These are phyloP conservation scores for Zelopaecilomyces penicillatus DNA, from an alignment of 2,329 filamentous ascomycete genomes.

Conservation along the genomic window DNA sequence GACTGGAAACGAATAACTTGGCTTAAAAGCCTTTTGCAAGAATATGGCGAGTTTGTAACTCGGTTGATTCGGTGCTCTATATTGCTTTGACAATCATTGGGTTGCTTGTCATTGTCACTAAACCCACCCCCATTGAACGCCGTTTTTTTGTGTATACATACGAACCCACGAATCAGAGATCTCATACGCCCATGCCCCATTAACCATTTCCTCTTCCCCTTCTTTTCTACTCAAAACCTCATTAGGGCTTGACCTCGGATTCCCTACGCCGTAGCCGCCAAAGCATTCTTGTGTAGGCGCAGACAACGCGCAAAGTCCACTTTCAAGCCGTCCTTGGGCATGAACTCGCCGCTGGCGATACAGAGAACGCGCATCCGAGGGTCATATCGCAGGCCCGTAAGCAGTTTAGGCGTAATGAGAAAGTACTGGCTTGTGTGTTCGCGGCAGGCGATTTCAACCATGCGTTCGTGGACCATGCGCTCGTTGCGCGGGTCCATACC, in stretches of 20 bases:
- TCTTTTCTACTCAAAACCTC: slow-evolving; percentile 7
- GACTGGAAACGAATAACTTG: too few species aligned
- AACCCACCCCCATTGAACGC: too few species aligned
- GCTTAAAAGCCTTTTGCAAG: too few species aligned
- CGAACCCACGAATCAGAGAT: too few species aligned
- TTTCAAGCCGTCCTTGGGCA: slow-evolving; percentile 46
- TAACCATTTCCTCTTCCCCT: slow-evolving; percentile 6
- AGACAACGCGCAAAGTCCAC: slow-evolving; percentile 42
- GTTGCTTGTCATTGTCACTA: too few species aligned
- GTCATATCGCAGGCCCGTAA: slow-evolving; percentile 79
- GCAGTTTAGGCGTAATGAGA: slow-evolving; percentile 91
- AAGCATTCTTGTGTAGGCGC: slow-evolving; percentile 32
- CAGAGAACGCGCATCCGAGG: slow-evolving; percentile 86
- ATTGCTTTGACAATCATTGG: too few species aligned
- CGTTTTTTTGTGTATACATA: too few species aligned
- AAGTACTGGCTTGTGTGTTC: slow-evolving; percentile 83
- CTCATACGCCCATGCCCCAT: neutral
- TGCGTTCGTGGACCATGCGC: slow-evolving; percentile 93
- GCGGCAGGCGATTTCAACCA: slow-evolving; percentile 94
- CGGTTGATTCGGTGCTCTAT: too few species aligned
- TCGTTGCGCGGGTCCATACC: slow-evolving; percentile 99
- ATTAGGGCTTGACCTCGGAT: neutral
- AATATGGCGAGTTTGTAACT: too few species aligned
- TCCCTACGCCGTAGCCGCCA: slow-evolving; percentile 18
- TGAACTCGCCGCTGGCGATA: slow-evolving; percentile 80